A percentile compares a stretch with the other conserved stretches of the same genome.
Evolutionary conservation across 768 basidiomycete genomes (phyloP).

Genomic region (Termitomyces sp.): DNA sequence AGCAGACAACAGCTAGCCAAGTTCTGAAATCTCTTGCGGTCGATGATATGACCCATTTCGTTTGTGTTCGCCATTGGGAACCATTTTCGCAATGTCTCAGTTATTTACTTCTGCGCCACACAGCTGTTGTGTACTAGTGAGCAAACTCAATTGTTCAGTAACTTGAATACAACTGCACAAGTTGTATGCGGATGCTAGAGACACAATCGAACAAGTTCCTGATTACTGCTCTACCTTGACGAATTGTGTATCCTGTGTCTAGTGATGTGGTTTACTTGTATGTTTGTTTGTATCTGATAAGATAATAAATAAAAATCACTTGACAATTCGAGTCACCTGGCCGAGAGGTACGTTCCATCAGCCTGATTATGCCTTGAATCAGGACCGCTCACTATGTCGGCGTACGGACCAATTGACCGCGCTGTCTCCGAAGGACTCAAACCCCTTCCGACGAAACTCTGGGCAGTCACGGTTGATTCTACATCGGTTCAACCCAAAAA

Average conservation of each 20-base stretch:
- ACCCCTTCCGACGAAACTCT: constrained; percentile 45
- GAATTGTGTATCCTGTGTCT: too few relatives aligned
- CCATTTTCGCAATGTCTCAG: too few relatives aligned
- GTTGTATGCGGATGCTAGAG: too few relatives aligned
- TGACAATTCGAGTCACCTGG: background rate
- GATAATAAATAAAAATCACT: background rate
- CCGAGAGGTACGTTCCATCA: background rate
- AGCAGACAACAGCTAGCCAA: too few relatives aligned
- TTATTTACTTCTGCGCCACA: background rate
- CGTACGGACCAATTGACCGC: constrained; percentile 63
- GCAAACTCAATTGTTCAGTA: background rate
- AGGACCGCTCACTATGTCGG: constrained; percentile 46
- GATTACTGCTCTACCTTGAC: too few relatives aligned
- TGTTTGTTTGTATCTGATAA: background rate
- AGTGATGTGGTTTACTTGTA: too few relatives aligned
- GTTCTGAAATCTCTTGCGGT: too few relatives aligned
- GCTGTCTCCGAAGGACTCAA: constrained; percentile 14
- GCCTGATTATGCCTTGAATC: background rate
- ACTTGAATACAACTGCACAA: background rate
- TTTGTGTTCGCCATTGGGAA: too few relatives aligned
- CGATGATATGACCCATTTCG: too few relatives aligned
- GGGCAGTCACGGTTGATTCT: constrained; percentile 34
- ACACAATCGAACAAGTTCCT: too few relatives aligned
- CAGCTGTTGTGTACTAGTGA: background rate
- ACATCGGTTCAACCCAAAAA: constrained; percentile 16